Percentiles rank a stretch among this genome's conserved stretches.
phyloP scores from a whole-genome alignment of 352 stramenopile species.

The Phytophthora crassamura region DNA sequence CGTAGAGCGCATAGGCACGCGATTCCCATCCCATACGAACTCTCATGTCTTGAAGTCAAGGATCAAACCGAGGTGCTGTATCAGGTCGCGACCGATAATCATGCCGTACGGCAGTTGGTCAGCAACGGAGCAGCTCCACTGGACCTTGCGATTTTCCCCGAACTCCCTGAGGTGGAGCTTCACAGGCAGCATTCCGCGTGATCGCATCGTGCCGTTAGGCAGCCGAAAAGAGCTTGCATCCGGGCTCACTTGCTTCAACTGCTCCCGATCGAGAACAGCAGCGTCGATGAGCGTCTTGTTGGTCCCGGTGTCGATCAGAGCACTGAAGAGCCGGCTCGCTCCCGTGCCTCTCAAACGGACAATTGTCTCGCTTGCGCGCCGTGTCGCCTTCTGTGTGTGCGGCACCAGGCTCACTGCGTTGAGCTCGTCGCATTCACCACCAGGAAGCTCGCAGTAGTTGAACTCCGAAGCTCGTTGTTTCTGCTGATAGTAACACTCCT shows the following conservation, averaged over 20 bases:
- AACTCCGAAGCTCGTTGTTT: too few relatives aligned
- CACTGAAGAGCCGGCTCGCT: neutral
- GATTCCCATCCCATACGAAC: constrained; percentile 13
- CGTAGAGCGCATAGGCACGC: neutral
- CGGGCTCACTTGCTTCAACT: neutral
- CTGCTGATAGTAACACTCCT: constrained; percentile 13
- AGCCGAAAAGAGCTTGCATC: neutral
- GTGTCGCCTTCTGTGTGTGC: too few relatives aligned
- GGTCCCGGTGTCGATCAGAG: neutral
- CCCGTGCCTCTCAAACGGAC: neutral
- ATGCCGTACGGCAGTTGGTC: constrained; percentile 9
- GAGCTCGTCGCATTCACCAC: too few relatives aligned
- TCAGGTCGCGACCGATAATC: constrained; percentile 15
- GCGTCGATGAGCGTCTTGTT: constrained; percentile 1
- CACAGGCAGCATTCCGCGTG: neutral
- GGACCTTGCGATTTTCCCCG: constrained; percentile 6
- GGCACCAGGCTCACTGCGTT: too few relatives aligned
- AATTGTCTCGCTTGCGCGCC: too few relatives aligned
- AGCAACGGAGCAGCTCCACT: constrained; percentile 1
- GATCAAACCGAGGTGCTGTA: constrained; percentile 4
- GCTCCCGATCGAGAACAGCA: neutral
- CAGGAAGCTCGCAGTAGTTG: too few relatives aligned
- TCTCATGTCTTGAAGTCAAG: constrained; percentile 10
- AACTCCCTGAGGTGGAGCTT: constrained; percentile 8
- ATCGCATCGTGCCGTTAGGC: neutral